These are phyloP conservation scores for Neurospora tetrasperma DNA, from an alignment of 495 filamentous ascomycete genomes.

Conservation along the genomic window DNA sequence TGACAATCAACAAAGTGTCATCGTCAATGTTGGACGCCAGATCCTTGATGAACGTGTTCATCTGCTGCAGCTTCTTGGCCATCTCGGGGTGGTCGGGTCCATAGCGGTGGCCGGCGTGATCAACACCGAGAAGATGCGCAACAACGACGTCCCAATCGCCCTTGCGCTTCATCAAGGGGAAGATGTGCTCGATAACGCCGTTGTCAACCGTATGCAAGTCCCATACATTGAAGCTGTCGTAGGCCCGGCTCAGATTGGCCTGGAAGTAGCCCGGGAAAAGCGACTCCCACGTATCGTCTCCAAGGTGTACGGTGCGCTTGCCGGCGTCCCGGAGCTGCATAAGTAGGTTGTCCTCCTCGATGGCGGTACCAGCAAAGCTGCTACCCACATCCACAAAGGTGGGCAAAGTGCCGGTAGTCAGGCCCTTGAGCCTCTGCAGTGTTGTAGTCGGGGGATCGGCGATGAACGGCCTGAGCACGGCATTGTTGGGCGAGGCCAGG, in stretches of 20 bases:
- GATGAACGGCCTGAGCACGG: constrained; percentile 89
- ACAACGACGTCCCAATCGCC: constrained; percentile 84
- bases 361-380: constrained; percentile 93
- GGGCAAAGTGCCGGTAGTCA: constrained; percentile 91
- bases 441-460: constrained; percentile 94
- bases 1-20: constrained; percentile 78
- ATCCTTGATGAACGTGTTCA: constrained; percentile 69
- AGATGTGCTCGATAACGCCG: constrained; percentile 85
- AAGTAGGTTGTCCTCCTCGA: constrained; percentile 92
- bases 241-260: constrained; percentile 67
- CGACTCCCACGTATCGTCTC: constrained; percentile 92
- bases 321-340: constrained; percentile 70
- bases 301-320: constrained; percentile 82
- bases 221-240: constrained; percentile 98
- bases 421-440: constrained; percentile 80
- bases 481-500: constrained; percentile 58
- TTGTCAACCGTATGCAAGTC: constrained; percentile 96
- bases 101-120: constrained; percentile 94
- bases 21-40: constrained; percentile 69
- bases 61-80: constrained; percentile 80
- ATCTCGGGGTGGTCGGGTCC: constrained; percentile 89
- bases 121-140: constrained; percentile 89
- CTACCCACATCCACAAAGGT: constrained; percentile 91
- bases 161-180: constrained; percentile 64
- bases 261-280: constrained; percentile 91